Conservation (phyloP, 2,329 filamentous ascomycete genomes). For the Cucurbitaria berberidis region DNA sequence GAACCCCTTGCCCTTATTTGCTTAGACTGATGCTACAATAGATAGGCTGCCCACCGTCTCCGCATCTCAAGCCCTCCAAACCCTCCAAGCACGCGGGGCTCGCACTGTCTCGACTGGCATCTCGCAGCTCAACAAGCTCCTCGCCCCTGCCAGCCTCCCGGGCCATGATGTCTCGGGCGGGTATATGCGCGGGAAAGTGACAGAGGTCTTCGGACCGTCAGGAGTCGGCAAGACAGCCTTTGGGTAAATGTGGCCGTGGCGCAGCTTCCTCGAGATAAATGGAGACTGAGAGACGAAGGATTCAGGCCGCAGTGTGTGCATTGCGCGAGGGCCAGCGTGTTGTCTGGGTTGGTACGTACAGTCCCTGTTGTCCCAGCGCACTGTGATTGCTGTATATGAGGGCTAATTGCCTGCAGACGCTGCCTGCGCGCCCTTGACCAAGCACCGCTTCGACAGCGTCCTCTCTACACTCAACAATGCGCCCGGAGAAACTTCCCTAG, state of each 20-base stretch:
- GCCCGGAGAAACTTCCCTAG: slow-evolving; percentile 18
- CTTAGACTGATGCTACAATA: slow-evolving; percentile 45
- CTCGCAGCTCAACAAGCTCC: slow-evolving; percentile 53
- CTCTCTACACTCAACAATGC: slow-evolving; percentile 34
- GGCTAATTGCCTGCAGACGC: slow-evolving; percentile 52
- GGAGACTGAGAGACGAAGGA: slow-evolving; percentile 56
- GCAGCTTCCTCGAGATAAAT: slow-evolving; percentile 15
- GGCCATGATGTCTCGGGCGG: slow-evolving; percentile 54
- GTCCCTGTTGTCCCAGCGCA: slow-evolving; percentile 9
- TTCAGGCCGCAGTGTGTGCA: slow-evolving; percentile 71
- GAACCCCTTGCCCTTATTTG: neutral
- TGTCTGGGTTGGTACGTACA: slow-evolving; percentile 79
- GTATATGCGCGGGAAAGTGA: slow-evolving; percentile 76
- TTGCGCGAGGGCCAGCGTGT: slow-evolving; percentile 67
- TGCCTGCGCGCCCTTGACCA: slow-evolving; percentile 57
- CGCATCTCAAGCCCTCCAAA: slow-evolving; percentile 72
- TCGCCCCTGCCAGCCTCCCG: slow-evolving; percentile 36
- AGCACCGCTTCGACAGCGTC: slow-evolving; percentile 57
- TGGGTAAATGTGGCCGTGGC: slow-evolving; percentile 62
- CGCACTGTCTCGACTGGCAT: slow-evolving; percentile 58
- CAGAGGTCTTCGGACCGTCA: slow-evolving; percentile 86
- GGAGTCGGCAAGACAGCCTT: slow-evolving; percentile 85
- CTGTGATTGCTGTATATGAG: slow-evolving; percentile 7
- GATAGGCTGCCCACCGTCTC: slow-evolving; percentile 79
- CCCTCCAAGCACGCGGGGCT: slow-evolving; percentile 59